Evolutionary conservation across 805 yeast genomes (phyloP), one percentile per base, ranked within the genome.

Genomic region (Candida sanyiensis): DNA sequence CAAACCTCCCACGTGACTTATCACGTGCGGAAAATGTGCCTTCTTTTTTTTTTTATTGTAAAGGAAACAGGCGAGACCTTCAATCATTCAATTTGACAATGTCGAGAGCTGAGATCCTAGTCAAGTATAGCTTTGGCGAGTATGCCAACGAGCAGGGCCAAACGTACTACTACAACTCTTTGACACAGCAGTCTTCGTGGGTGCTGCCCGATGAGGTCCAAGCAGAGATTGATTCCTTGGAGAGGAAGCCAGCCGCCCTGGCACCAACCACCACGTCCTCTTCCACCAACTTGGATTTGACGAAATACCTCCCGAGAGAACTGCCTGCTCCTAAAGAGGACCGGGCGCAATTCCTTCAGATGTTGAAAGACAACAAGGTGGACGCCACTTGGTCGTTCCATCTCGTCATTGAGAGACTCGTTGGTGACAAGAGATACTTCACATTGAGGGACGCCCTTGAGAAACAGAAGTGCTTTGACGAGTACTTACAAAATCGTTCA

Each of bases 331-430:
- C 61, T 0, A 58, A 59, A 22, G 72, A 63, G 21, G 72, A 73
- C 3, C 71, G 69, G 30, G 46, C 51, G 5, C 61, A 58, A 8
- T 87, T 81, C 53, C 49, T 67, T 13, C 56, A 63, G 3, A 65
- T 87, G 71, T 61, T 88, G 8, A 57, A 62, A 24, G 75, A 70
- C 1, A 59, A 70, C 27, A 61, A 68, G 7, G 85, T 87, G 3
- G 88, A 81, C 55, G 70, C 83, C 0, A 72, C 82, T 0, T 83
- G 90, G 89, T 71, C 93, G 0, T 86, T 86, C 58, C 75, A 71
- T 35, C 66, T 66, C 41, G 81, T 83, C 1, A 76, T 87, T 61
- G 70, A 73, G 17, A 59, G 62, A 13, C 73, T 82, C 41, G 69
- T 82, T 13, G 55, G 52, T 3, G 79, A 81, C 46, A 74, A 80